These are phyloP conservation scores for Hymenoscyphus fraxineus DNA, from an alignment of 2,329 filamentous ascomycete genomes.

Conservation along the genomic window DNA sequence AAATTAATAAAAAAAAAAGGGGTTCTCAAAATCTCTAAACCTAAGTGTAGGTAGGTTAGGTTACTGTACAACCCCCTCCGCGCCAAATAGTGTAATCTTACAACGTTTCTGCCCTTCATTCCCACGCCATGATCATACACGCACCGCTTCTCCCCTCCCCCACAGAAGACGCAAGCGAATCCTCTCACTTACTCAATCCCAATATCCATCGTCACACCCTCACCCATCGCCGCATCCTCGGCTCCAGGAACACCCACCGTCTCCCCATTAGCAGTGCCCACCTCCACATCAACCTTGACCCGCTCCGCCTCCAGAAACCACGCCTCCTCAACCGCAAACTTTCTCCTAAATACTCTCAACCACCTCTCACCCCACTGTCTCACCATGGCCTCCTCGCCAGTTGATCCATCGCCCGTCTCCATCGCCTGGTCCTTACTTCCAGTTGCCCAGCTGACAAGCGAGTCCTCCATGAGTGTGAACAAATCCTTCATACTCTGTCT, in stretches of 20 bases:
- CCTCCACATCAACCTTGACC: conserved; percentile 17
- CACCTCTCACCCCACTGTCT: conserved; percentile 80
- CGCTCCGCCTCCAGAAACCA: conserved; percentile 44
- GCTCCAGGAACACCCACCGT: conserved; percentile 1
- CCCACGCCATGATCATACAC: too few species aligned
- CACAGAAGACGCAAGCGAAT: background rate
- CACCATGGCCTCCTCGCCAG: conserved; percentile 61
- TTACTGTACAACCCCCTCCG: too few species aligned
- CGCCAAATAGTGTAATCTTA: too few species aligned
- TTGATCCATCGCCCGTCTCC: conserved; percentile 59
- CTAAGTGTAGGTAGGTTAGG: too few species aligned
- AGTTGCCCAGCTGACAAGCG: conserved; percentile 66
- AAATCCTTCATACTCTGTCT: conserved; percentile 71
- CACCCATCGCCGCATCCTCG: conserved; percentile 2
- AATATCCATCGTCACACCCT: background rate
- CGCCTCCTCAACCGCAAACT: conserved; percentile 81
- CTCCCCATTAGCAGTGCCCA: conserved; percentile 11
- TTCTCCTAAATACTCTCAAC: conserved; percentile 78
- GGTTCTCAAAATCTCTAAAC: too few species aligned
- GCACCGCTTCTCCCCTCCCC: background rate
- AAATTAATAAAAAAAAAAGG: too few species aligned
- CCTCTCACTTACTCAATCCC: background rate
- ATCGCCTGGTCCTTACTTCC: conserved; percentile 73
- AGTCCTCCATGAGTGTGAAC: conserved; percentile 77
- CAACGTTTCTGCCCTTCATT: too few species aligned